These are phyloP conservation scores for Phytophthora aleatoria DNA, from an alignment of 352 stramenopile genomes.

Conservation along the genomic window DNA sequence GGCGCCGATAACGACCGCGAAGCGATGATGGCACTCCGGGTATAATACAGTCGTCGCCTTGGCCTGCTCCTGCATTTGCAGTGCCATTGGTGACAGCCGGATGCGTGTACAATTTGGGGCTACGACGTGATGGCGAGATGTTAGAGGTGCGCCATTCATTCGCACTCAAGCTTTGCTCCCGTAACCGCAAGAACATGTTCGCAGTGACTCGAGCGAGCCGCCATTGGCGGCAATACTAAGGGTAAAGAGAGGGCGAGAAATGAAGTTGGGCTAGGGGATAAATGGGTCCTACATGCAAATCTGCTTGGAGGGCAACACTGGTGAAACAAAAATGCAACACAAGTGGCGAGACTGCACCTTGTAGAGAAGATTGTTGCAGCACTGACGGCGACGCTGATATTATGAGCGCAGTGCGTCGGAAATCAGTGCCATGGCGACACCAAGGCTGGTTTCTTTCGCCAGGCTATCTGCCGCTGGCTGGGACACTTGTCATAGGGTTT, in stretches of 20 bases:
- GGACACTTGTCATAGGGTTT: constrained; percentile 25
- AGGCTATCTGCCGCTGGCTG: constrained; percentile 1
- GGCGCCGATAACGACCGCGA: constrained; percentile 15
- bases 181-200: no score
- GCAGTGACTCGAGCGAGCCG: no score
- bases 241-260: constrained; percentile 10
- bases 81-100: neutral
- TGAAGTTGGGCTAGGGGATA: constrained; percentile 33
- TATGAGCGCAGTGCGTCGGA: neutral
- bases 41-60: constrained; percentile 16
- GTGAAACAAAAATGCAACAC: neutral
- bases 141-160: constrained; percentile 4
- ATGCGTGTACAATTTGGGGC: constrained; percentile 18
- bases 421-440: neutral
- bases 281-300: constrained; percentile 5
- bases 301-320: neutral
- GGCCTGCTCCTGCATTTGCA: constrained; percentile 14
- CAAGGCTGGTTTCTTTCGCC: constrained; percentile 21
- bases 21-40: constrained; percentile 10
- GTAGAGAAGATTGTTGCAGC: neutral
- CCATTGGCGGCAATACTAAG: constrained; percentile 10
- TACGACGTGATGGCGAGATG: constrained; percentile 2
- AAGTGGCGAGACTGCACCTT: neutral
- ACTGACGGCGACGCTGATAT: neutral
- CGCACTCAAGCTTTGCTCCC: neutral